These are phyloP conservation scores for Danielozyma ontarioensis DNA, from an alignment of 805 yeast species.

Conservation along the genomic window DNA sequence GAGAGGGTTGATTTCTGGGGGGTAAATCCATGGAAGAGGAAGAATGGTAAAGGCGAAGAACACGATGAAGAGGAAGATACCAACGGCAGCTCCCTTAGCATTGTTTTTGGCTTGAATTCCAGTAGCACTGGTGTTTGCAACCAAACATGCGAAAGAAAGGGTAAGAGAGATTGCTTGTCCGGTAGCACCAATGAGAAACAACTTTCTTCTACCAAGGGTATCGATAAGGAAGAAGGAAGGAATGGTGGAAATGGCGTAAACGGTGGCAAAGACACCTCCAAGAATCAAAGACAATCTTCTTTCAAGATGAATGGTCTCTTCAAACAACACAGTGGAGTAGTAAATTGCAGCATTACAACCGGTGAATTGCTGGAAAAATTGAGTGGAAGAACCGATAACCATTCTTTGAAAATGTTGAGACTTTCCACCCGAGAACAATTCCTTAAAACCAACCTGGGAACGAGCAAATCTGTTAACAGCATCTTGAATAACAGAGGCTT, in stretches of 20 bases:
- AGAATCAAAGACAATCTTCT: slow-evolving; percentile 52
- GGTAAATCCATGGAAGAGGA: slow-evolving; percentile 35
- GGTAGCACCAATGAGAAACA: slow-evolving; percentile 27
- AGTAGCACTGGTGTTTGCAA: slow-evolving; percentile 13
- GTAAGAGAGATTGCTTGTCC: slow-evolving; percentile 28
- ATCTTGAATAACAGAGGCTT: slow-evolving; percentile 16
- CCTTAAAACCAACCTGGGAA: slow-evolving; percentile 19
- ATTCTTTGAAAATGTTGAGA: slow-evolving; percentile 21
- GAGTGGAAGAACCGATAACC: slow-evolving; percentile 19
- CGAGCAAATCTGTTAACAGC: slow-evolving; percentile 16
- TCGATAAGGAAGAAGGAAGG: slow-evolving; percentile 31
- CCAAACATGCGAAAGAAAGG: slow-evolving; percentile 21
- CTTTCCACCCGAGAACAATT: slow-evolving; percentile 19
- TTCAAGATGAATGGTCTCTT: slow-evolving; percentile 44
- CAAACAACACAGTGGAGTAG: slow-evolving; percentile 55
- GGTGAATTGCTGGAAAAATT: slow-evolving; percentile 29
- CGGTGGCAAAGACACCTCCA: slow-evolving; percentile 57
- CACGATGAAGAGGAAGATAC: slow-evolving; percentile 24
- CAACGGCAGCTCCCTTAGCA: slow-evolving; percentile 30
- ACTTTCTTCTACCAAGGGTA: slow-evolving; percentile 29
- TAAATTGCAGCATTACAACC: slow-evolving; percentile 71
- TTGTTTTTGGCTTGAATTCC: slow-evolving; percentile 13
- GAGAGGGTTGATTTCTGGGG: slow-evolving; percentile 33
- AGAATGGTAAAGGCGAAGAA: slow-evolving; percentile 28
- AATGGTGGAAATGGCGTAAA: slow-evolving; percentile 26